These are phyloP conservation scores for Gossypium schwendimanii DNA, from an alignment of 441 rosid species.

Conservation along the genomic window DNA sequence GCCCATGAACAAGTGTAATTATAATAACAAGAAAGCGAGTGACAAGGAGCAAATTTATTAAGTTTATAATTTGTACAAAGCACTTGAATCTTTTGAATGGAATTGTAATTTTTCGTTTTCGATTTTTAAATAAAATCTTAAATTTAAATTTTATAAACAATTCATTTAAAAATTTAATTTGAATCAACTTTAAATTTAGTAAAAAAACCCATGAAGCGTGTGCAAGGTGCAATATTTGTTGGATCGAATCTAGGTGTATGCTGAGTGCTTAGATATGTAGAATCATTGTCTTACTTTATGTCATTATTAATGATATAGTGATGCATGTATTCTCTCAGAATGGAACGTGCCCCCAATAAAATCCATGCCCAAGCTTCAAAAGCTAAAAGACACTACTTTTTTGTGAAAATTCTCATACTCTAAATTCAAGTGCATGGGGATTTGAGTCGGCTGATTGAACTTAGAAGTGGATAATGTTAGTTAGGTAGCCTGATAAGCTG, in stretches of 20 bases:
- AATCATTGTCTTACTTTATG: not conserved
- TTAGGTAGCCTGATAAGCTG: conserved; percentile 11
- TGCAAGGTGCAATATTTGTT: not conserved
- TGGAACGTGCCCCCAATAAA: not conserved
- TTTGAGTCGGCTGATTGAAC: not conserved
- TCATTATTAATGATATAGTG: not conserved
- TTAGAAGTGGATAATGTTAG: conserved; percentile 6
- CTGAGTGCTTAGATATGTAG: not conserved
- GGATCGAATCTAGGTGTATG: not conserved
- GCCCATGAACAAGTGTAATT: too few species aligned
- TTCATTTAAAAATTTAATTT: too few species aligned
- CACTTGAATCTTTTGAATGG: too few species aligned
- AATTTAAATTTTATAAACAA: too few species aligned
- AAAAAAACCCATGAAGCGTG: not conserved
- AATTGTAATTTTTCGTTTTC: too few species aligned
- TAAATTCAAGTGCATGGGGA: not conserved
- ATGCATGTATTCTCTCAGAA: not conserved
- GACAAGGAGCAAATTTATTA: too few species aligned
- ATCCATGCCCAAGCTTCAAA: not conserved
- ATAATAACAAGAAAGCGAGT: accelerated
- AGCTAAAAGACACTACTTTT: not conserved
- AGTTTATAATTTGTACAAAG: too few species aligned
- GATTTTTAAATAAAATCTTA: too few species aligned
- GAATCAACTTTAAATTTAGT: too few species aligned
- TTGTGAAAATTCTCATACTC: not conserved